A percentile compares a stretch with the other conserved stretches of the same genome.
Conservation (phyloP, 208 protist genomes). For the Crithidia expoeki region DNA sequence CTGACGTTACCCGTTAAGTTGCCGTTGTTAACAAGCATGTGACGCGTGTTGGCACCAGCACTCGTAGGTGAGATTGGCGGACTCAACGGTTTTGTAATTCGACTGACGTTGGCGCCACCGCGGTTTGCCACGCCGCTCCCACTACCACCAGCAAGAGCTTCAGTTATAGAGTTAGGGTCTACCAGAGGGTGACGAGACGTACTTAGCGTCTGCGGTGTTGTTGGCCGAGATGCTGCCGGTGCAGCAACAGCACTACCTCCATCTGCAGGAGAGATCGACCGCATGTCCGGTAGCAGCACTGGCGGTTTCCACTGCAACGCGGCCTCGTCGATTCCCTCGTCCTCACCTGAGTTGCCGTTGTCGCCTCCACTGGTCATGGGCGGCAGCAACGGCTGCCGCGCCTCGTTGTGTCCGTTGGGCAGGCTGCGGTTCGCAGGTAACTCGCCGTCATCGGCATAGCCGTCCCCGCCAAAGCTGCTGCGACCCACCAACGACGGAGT, state of each 20-base stretch:
- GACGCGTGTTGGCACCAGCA: not conserved
- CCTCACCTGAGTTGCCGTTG: not conserved
- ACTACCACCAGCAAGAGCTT: not conserved
- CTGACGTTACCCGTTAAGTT: not conserved
- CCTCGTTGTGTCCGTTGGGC: not conserved
- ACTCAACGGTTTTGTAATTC: conserved; percentile 1
- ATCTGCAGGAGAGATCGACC: not conserved
- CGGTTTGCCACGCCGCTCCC: not conserved
- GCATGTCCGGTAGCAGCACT: conserved; percentile 36
- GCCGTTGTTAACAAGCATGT: not conserved
- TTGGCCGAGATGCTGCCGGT: not conserved
- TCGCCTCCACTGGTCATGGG: not conserved
- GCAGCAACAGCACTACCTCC: not conserved
- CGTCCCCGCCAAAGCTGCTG: conserved; percentile 18
- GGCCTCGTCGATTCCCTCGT: conserved; percentile 1
- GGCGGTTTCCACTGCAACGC: conserved; percentile 30
- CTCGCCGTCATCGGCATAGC: conserved; percentile 17
- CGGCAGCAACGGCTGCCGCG: not conserved
- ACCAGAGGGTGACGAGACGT: conserved; percentile 1
- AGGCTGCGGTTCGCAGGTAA: conserved; percentile 5
- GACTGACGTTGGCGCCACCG: not conserved
- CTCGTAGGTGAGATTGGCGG: conserved; percentile 5
- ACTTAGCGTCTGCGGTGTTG: not conserved
- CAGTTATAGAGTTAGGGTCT: not conserved
- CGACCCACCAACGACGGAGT: conserved; percentile 5